Percentiles rank a stretch among this genome's conserved stretches.
These are phyloP conservation scores for Populus hybrid DNA, from an alignment of 441 rosid genomes.

Conservation along the genomic window DNA sequence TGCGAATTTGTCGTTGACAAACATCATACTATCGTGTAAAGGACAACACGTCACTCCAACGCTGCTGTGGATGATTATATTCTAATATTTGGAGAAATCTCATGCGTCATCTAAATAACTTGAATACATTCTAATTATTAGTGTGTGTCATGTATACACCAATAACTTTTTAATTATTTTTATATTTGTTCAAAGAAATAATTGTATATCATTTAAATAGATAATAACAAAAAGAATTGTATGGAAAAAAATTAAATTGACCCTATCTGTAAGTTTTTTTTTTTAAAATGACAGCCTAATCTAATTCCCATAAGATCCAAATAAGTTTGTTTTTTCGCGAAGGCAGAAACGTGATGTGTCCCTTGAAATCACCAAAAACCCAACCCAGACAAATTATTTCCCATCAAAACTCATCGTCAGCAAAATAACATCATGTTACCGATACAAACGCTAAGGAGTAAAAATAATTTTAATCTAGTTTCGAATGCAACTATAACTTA, in stretches of 20 bases:
- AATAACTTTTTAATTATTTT: too few species aligned
- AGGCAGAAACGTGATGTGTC: constrained; percentile 23
- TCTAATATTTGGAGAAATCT: accelerated
- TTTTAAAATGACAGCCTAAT: neutral
- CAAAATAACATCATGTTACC: neutral
- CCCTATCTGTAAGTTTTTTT: too few species aligned
- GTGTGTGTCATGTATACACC: too few species aligned
- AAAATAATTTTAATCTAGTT: neutral
- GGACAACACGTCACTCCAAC: too few species aligned
- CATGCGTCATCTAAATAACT: accelerated
- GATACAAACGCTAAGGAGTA: neutral
- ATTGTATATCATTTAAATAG: too few species aligned
- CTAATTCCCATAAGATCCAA: neutral
- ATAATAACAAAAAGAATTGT: too few species aligned
- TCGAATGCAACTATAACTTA: neutral
- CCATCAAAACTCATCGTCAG: neutral
- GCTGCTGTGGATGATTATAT: too few species aligned
- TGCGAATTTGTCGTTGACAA: accelerated
- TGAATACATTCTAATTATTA: too few species aligned
- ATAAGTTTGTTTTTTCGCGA: neutral
- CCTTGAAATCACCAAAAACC: neutral
- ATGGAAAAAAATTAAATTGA: too few species aligned
- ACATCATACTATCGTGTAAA: too few species aligned
- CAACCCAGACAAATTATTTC: constrained; percentile 7
- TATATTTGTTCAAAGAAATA: too few species aligned